These are phyloP conservation scores for Cadophora malorum DNA, from an alignment of 2,329 filamentous ascomycete genomes.

Conservation along the genomic window DNA sequence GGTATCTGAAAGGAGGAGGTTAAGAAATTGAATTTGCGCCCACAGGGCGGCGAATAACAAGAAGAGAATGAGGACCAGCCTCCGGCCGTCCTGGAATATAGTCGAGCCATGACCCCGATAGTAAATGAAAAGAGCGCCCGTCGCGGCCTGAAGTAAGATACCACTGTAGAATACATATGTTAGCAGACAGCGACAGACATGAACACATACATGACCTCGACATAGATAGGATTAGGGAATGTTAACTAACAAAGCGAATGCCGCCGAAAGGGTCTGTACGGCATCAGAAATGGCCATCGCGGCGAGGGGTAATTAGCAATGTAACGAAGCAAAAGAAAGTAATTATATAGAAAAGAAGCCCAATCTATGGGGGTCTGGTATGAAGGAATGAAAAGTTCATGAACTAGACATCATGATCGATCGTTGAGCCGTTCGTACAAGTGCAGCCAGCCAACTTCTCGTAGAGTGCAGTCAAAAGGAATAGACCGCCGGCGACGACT, in stretches of 20 bases:
- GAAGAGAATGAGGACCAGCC: slow-evolving; percentile 48
- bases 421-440: slow-evolving; percentile 34
- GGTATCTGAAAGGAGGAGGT: slow-evolving; percentile 39
- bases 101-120: slow-evolving; percentile 42
- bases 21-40: slow-evolving; percentile 45
- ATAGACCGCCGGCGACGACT: slow-evolving; percentile 23
- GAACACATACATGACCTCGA: neutral
- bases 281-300: slow-evolving; percentile 43
- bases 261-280: slow-evolving; percentile 44
- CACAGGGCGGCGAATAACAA: slow-evolving; percentile 45
- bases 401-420: slow-evolving; percentile 37
- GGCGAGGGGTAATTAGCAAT: slow-evolving; percentile 25
- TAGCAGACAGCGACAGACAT: slow-evolving; percentile 24
- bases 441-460: slow-evolving; percentile 30
- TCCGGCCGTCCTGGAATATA: slow-evolving; percentile 46
- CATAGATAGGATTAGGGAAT: neutral
- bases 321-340: slow-evolving; percentile 22
- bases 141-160: slow-evolving; percentile 44
- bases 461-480: neutral
- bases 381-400: slow-evolving; percentile 39
- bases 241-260: slow-evolving; percentile 45
- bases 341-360: slow-evolving; percentile 38
- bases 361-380: slow-evolving; percentile 43
- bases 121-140: slow-evolving; percentile 42
- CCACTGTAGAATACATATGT: slow-evolving; percentile 39